phyloP scores from a whole-genome alignment of 805 yeast species.

The Candida railenensis region DNA sequence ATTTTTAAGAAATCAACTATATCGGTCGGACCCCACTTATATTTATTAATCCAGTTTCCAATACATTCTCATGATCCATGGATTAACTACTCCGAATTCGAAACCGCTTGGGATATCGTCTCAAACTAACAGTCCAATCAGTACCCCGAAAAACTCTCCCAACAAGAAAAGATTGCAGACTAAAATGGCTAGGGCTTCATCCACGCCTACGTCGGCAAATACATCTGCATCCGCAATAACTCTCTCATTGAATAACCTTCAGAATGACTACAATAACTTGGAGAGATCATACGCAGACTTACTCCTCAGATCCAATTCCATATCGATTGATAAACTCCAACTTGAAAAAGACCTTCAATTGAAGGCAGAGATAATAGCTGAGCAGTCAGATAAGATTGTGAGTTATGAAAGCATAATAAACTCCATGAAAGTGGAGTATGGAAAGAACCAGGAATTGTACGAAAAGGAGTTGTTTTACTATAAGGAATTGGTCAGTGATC shows the following conservation, averaged over 20 bases:
- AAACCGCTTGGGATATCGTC: slow-evolving; percentile 9
- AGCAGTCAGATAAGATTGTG: slow-evolving; percentile 23
- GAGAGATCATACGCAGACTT: slow-evolving; percentile 32
- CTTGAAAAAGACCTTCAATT: slow-evolving; percentile 29
- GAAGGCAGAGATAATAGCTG: slow-evolving; percentile 23
- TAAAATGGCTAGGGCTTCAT: neutral
- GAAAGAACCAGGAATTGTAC: slow-evolving; percentile 25
- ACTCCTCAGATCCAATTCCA: slow-evolving; percentile 22
- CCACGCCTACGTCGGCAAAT: neutral
- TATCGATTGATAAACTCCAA: slow-evolving; percentile 26
- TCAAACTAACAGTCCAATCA: slow-evolving; percentile 2
- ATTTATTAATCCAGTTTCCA: neutral
- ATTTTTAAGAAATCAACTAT: too few species aligned
- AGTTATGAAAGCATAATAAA: slow-evolving; percentile 28
- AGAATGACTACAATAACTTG: slow-evolving; percentile 12
- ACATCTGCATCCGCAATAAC: neutral
- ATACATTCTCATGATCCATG: slow-evolving; percentile 2
- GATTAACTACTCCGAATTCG: neutral
- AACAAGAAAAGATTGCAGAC: slow-evolving; percentile 1
- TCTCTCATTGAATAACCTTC: slow-evolving; percentile 6
- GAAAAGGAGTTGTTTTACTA: slow-evolving; percentile 30
- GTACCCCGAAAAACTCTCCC: slow-evolving; percentile 2
- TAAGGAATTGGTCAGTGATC: slow-evolving; percentile 31
- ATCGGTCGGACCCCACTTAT: too few species aligned
- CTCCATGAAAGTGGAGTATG: slow-evolving; percentile 26